Evolutionary conservation across 306 rosid genomes (phyloP).

Genomic region (Vigna reflexopilosa): DNA sequence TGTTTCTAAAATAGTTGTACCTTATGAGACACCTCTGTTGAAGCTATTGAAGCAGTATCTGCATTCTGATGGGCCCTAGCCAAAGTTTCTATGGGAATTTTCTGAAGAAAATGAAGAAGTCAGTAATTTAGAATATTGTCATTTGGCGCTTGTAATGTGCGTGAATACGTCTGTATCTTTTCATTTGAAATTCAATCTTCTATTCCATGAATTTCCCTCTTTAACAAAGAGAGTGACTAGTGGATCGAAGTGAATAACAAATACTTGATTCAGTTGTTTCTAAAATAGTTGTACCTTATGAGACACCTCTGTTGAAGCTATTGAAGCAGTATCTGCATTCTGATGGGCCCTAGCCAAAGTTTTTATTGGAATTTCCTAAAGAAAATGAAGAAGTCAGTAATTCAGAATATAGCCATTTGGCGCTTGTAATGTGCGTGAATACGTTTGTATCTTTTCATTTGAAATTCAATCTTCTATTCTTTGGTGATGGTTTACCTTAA

Average conservation of each 20-base stretch:
- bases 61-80: constrained; percentile 75
- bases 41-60: constrained; percentile 74
- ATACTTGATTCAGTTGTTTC: not conserved
- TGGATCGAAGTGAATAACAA: too few relatives aligned
- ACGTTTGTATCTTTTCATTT: not conserved
- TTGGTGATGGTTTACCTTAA: constrained; percentile 61
- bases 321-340: constrained; percentile 71
- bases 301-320: constrained; percentile 68
- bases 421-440: not conserved
- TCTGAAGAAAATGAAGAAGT: constrained; percentile 57
- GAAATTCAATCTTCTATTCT: not conserved
- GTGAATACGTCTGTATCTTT: not conserved
- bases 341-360: constrained; percentile 82
- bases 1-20: constrained; percentile 46
- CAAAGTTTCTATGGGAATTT: constrained; percentile 85
- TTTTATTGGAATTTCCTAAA: constrained; percentile 88
- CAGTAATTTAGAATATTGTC: constrained; percentile 7
- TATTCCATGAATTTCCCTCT: too few relatives aligned
- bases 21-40: constrained; percentile 71
- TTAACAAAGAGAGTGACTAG: too few relatives aligned
- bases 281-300: constrained; percentile 58
- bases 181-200: too few relatives aligned
- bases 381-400: constrained; percentile 32
- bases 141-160: not conserved
- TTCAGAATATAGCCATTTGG: constrained; percentile 2